phyloP scores from a whole-genome alignment of 1,284 basidiomycete species.

The Ceratobasidium theobromae region DNA sequence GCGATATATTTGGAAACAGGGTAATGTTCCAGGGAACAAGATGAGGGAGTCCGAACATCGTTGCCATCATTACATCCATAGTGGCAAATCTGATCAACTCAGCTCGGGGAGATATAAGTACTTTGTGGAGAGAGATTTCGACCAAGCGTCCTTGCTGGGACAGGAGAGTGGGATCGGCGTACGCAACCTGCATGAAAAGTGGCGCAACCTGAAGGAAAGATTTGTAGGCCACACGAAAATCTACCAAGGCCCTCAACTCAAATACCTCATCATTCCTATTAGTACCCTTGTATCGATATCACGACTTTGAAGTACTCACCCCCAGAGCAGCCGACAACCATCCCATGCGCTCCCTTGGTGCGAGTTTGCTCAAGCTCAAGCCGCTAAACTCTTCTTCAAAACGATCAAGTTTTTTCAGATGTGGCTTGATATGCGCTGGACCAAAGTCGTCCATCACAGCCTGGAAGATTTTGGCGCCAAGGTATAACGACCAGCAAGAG shows the following conservation, averaged over 20 bases:
- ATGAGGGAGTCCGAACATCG: background rate
- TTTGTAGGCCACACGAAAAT: background rate
- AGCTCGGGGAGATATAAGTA: background rate
- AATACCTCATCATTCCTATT: background rate
- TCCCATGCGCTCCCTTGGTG: background rate
- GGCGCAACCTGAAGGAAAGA: background rate
- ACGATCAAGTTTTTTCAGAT: background rate
- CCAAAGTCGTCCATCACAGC: background rate
- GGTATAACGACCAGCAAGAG: background rate
- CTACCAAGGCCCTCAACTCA: background rate
- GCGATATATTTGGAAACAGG: background rate
- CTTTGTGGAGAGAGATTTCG: background rate
- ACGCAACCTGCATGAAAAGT: background rate
- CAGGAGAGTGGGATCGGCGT: background rate
- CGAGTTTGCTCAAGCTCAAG: background rate
- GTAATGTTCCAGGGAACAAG: background rate
- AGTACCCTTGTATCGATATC: background rate
- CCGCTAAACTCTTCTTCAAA: background rate
- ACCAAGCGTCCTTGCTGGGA: background rate
- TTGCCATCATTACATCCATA: background rate
- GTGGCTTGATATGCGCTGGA: background rate
- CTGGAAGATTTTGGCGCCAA: background rate
- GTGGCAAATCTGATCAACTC: background rate
- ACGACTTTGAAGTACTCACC: background rate
- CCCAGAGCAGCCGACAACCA: background rate